phyloP scores from a whole-genome alignment of 192 early-diverging fungal species.

The Jimgerdemannia flammicorona region DNA sequence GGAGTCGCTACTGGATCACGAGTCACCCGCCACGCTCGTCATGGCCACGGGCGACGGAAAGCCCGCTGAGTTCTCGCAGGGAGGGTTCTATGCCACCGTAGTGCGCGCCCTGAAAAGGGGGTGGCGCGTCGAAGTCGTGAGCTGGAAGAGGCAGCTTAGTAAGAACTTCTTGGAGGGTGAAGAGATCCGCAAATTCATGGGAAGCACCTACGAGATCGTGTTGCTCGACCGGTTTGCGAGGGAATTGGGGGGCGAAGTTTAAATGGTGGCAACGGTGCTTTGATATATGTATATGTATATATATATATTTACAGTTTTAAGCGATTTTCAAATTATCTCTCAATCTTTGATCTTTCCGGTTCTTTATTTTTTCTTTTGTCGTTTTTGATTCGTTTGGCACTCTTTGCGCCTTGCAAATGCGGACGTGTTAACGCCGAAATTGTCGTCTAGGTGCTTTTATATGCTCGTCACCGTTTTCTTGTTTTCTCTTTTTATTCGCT shows the following conservation, averaged over 20 bases:
- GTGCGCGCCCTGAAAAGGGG: conserved; percentile 36
- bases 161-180: conserved; percentile 19
- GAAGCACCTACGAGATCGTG: not conserved
- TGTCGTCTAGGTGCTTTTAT: no score
- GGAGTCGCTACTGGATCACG: conserved; percentile 33
- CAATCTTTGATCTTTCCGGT: no score
- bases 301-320: no score
- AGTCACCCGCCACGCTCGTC: conserved; percentile 37
- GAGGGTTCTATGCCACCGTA: conserved; percentile 33
- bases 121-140: conserved; percentile 44
- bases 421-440: no score
- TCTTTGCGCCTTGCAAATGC: no score
- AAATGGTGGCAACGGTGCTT: no score
- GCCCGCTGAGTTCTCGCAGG: conserved; percentile 41
- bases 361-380: no score
- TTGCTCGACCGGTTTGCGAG: not conserved
- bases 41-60: conserved; percentile 40
- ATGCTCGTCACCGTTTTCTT: no score
- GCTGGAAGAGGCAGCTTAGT: conserved; percentile 43
- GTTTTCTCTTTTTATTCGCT: no score
- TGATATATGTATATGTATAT: no score
- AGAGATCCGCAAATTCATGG: not conserved
- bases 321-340: no score
- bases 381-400: no score
- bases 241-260: not conserved